Evolutionary conservation across 257 asterid genomes (phyloP), one percentile per base, ranked within the genome.

Genomic region (Nemophila menziesii): DNA sequence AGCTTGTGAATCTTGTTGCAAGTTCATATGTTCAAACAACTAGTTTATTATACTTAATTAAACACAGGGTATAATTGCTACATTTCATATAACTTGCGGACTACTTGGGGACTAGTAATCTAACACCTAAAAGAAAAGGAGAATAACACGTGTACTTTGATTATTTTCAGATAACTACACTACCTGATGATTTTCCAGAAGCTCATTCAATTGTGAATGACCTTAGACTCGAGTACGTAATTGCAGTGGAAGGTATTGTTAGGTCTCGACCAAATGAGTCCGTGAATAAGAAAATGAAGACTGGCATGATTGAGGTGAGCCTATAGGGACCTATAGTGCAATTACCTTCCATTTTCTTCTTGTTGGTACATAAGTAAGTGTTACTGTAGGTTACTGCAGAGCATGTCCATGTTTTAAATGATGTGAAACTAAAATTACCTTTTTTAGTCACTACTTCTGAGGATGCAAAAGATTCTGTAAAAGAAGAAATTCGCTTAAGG

Each of bases 401-500:
- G 66, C 67, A 67, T 61, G 96, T 79, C 49, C 58, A 62, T 46
- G 73, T 90, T 50, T 52, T 90, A 72, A 85, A 90, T 69, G 68
- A 82, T 3, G 99, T 90, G 66, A 77, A 49, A 54, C 39, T 63
- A 20, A 90, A 90, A 82, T 62, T 90, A 56, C 99, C 99, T 16
- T 90, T 90, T 63, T 62, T 85, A 81, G 84, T 90, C 54, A 85
- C 99, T 22, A 69, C 93, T 36, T 65, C 79, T 24, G 94, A 85
- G 15, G 94, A 79, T 55, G 85, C 85, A 17, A 81, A 77, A 52
- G 94, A 90, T 54, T 56, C 68, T 33, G 55, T 71, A 16, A 90
- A 81, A 60, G 99, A 90, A 64, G 99, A 90, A 63, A 90, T 79
- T 48, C 81, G 99, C 46, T 61, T 90, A 65, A 76, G 96, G 99